Conservation (phyloP, 2,329 filamentous ascomycete species). For the Cytospora piceae region DNA sequence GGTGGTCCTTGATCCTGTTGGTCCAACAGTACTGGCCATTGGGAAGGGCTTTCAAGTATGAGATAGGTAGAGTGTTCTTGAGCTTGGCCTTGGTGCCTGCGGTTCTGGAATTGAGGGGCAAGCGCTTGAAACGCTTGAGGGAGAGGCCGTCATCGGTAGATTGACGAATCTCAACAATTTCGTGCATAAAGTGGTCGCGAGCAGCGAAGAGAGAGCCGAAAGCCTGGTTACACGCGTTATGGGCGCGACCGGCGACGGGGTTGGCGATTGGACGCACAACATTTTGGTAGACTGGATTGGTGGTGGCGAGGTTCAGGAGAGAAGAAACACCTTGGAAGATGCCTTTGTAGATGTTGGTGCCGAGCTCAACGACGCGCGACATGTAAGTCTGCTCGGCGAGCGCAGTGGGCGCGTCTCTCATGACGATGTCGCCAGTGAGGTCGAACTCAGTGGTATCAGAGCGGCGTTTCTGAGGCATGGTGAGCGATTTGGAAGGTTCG, state of each 20-base stretch:
- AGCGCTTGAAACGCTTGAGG: conserved; percentile 31
- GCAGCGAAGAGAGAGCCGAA: conserved; percentile 9
- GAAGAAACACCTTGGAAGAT: conserved; percentile 2
- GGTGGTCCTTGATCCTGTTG: conserved; percentile 18
- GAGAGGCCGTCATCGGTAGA: conserved; percentile 27
- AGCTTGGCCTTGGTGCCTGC: conserved; percentile 18
- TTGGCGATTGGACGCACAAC: not conserved
- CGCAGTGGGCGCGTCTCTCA: conserved; percentile 15
- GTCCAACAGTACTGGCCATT: conserved; percentile 26
- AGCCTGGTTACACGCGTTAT: not conserved
- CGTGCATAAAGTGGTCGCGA: conserved; percentile 17
- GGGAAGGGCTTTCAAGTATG: conserved; percentile 21
- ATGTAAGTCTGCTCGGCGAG: conserved; percentile 2
- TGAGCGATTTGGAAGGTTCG: conserved; percentile 14
- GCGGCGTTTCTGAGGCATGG: conserved; percentile 20
- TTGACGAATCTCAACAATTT: conserved; percentile 22
- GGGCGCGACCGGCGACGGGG: not conserved
- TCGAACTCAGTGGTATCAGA: conserved; percentile 12
- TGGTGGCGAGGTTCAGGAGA: not conserved
- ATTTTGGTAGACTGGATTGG: not conserved
- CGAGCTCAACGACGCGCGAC: conserved; percentile 9
- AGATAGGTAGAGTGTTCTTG: conserved; percentile 25
- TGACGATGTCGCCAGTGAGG: conserved; percentile 20
- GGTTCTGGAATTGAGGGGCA: conserved; percentile 22
- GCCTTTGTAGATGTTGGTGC: conserved; percentile 15